These are phyloP conservation scores for Syzygium grande DNA, from an alignment of 345 rosid genomes.

Conservation along the genomic window DNA sequence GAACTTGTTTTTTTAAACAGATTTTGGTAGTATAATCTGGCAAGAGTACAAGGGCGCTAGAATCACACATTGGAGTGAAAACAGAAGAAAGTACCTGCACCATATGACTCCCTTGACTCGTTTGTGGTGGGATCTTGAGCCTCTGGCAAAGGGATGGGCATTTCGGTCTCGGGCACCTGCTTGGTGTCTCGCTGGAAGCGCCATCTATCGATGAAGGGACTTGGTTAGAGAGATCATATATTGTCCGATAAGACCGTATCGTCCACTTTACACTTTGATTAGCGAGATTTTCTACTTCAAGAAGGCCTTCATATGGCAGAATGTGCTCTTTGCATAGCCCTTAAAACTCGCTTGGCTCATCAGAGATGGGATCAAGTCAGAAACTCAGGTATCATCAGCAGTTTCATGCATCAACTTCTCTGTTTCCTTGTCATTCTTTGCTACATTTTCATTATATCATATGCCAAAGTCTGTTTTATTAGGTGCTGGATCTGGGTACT, in stretches of 20 bases:
- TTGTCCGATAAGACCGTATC: background rate
- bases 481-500: background rate
- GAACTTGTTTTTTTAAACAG: background rate
- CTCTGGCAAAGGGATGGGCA: background rate
- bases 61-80: background rate
- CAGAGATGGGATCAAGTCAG: background rate
- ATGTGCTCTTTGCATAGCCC: background rate
- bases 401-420: rapidly evolving
- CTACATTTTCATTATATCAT: background rate
- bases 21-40: background rate
- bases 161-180: background rate
- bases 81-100: background rate
- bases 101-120: background rate
- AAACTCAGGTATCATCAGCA: background rate
- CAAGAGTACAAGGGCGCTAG: background rate
- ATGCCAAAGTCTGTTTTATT: background rate
- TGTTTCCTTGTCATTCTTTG: background rate
- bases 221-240: background rate
- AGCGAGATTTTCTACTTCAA: background rate
- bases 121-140: background rate
- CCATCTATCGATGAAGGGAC: background rate
- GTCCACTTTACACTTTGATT: background rate
- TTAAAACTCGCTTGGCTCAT: background rate
- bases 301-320: background rate
- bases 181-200: background rate